Evolutionary conservation across 352 stramenopile species (phyloP), one percentile per base, ranked within the genome.

Genomic region (Globisporangium paroecandrum): DNA sequence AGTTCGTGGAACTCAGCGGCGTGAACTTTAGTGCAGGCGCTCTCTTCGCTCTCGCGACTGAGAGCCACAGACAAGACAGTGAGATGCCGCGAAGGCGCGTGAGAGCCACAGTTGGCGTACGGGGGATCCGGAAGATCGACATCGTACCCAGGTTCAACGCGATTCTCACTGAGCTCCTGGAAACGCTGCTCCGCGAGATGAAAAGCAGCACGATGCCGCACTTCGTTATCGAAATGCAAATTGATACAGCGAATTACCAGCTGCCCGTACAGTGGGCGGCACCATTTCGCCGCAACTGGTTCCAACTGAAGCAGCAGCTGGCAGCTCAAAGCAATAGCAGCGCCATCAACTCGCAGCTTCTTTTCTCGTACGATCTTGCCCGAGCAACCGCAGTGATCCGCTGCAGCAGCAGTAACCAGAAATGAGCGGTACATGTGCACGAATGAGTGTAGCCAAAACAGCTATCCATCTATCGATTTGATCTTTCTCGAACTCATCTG

Each of bases 351-450:
- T 20, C 38, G 38, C 38, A 47, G 12, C 47, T 77, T 1, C 58
- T 32, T 3, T 72, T 79, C 60, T 36, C 66, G 43, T 75, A 69
- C 22, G 67, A 79, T 54, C 64, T 77, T n/a, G 41, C 69, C 43
- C 60, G 58, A 20, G 58, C 58, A 20, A 43, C 32, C 2, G 51
- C 51, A 13, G 41, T 47, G 20, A 65, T 70, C 58, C 9, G 18
- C 5, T 34, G 46, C 22, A 12, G 25, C 2, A 18, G 29, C 9
- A 43, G 38, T 12, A 4, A 18, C 13, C 38, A 47, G 38, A 20
- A 47, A 47, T 20, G 38, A 18, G 4, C 38, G 12, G 12, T 20
- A 12, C 20, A 4, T 20, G 8, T 20, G 38, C 13, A 20, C 0
- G 38, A 47, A 12, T 20, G 12, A 47, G 38, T 20, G 38, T 18